Evolutionary conservation across 177 flowering plant genomes (phyloP).

Genomic region (Tripterygium wilfordii): DNA sequence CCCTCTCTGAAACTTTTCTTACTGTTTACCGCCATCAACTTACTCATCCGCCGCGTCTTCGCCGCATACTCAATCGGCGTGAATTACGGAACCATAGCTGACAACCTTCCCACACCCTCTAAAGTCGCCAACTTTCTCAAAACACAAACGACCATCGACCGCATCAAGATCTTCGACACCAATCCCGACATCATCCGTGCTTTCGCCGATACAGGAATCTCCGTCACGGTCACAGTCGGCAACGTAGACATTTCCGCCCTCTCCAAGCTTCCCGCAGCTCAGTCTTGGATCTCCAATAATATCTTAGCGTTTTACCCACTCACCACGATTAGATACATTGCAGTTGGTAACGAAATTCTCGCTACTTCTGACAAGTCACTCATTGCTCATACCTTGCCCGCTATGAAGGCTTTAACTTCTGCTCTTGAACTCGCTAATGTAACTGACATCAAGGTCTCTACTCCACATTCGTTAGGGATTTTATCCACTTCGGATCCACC

Average conservation of each 20-base stretch:
- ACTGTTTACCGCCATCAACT: slow-evolving; percentile 6
- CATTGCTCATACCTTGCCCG: slow-evolving; percentile 58
- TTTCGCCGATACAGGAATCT: slow-evolving; percentile 66
- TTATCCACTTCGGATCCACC: slow-evolving; percentile 44
- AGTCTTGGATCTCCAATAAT: slow-evolving; percentile 51
- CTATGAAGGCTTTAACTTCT: slow-evolving; percentile 54
- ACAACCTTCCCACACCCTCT: slow-evolving; percentile 85
- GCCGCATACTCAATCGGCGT: slow-evolving; percentile 58
- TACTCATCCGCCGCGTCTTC: slow-evolving; percentile 11
- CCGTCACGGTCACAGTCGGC: slow-evolving; percentile 54
- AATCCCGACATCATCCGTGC: slow-evolving; percentile 72
- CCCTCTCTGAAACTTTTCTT: slow-evolving; percentile 3
- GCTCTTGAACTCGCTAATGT: slow-evolving; percentile 55
- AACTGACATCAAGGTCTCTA: slow-evolving; percentile 38
- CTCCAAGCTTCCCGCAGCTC: slow-evolving; percentile 39
- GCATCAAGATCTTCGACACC: slow-evolving; percentile 70
- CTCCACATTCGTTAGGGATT: slow-evolving; percentile 56
- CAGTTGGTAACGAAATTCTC: slow-evolving; percentile 80
- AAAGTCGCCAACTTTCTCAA: slow-evolving; percentile 75
- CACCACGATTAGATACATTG: slow-evolving; percentile 46
- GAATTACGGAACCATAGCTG: slow-evolving; percentile 89
- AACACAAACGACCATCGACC: slow-evolving; percentile 51
- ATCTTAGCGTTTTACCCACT: slow-evolving; percentile 57
- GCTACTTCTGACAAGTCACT: slow-evolving; percentile 44
- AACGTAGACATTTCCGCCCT: slow-evolving; percentile 73